Evolutionary conservation across 1,139 yeast species (phyloP).

Genomic region (Nakaseomyces bracarensis): DNA sequence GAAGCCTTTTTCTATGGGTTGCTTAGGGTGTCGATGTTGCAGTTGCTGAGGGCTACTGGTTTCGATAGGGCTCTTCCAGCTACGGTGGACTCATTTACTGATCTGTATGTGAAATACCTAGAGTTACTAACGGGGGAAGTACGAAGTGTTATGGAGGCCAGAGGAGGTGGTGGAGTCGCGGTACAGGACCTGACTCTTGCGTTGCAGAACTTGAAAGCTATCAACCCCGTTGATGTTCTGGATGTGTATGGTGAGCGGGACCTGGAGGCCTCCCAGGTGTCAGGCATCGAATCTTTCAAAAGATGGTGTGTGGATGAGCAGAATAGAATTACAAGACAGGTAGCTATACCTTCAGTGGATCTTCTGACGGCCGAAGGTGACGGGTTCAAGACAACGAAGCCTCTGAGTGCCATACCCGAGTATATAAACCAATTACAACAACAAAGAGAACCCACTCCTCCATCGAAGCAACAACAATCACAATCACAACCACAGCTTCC

Average conservation of each 20-base stretch:
- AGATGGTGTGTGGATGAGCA: constrained; percentile 42
- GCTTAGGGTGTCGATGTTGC: constrained; percentile 57
- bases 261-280: constrained; percentile 34
- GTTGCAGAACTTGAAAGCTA: constrained; percentile 45
- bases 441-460: constrained; percentile 6
- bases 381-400: constrained; percentile 16
- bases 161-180: constrained; percentile 33
- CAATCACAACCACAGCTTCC: constrained; percentile 4
- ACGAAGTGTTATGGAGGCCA: constrained; percentile 32
- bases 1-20: constrained; percentile 50
- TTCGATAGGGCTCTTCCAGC: constrained; percentile 62
- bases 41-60: constrained; percentile 59
- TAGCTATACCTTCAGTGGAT: constrained; percentile 33
- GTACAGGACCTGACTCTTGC: constrained; percentile 57
- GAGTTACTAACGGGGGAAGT: constrained; percentile 40
- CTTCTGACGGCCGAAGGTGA: constrained; percentile 16
- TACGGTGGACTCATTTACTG: constrained; percentile 55
- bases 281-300: constrained; percentile 39
- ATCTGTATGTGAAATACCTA: constrained; percentile 50
- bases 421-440: constrained; percentile 28
- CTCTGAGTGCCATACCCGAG: constrained; percentile 28
- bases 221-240: constrained; percentile 40
- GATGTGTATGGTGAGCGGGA: constrained; percentile 37
- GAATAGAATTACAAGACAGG: constrained; percentile 36
- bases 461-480: constrained; percentile 20